A percentile compares a stretch with the other conserved stretches of the same genome.
These are phyloP conservation scores for Glycine tomentella DNA, from an alignment of 306 rosid genomes.

Conservation along the genomic window DNA sequence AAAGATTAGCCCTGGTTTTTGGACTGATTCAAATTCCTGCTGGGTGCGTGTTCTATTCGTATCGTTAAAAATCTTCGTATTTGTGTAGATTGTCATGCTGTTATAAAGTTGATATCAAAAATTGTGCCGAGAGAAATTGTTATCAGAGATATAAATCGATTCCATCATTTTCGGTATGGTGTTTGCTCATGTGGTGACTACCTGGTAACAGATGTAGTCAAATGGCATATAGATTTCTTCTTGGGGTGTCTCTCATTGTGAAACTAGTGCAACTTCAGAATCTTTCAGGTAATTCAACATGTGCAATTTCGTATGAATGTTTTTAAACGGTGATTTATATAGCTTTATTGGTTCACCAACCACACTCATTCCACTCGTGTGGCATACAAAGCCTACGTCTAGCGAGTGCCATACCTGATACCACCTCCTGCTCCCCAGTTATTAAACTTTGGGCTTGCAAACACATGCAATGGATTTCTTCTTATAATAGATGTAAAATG, in stretches of 20 bases:
- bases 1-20: constrained; percentile 50
- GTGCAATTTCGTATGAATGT: constrained; percentile 1
- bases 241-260: not conserved
- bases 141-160: constrained; percentile 49
- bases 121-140: constrained; percentile 46
- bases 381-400: not conserved
- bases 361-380: not conserved
- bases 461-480: no score
- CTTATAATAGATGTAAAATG: no score
- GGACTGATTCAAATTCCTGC: constrained; percentile 44
- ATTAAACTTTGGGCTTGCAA: no score
- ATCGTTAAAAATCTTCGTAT: constrained; percentile 52
- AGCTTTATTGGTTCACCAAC: constrained; percentile 3
- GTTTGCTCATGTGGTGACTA: constrained; percentile 52
- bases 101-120: constrained; percentile 44
- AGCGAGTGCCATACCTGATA: not conserved
- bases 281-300: constrained; percentile 26
- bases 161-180: constrained; percentile 48
- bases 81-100: constrained; percentile 48
- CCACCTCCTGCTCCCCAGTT: no score
- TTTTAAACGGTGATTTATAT: not conserved
- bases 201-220: constrained; percentile 35
- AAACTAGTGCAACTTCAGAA: not conserved
- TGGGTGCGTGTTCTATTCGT: constrained; percentile 22
- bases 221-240: not conserved